These are phyloP conservation scores for Jaenimonas drosophilae DNA, from an alignment of 208 protist species.

Conservation along the genomic window DNA sequence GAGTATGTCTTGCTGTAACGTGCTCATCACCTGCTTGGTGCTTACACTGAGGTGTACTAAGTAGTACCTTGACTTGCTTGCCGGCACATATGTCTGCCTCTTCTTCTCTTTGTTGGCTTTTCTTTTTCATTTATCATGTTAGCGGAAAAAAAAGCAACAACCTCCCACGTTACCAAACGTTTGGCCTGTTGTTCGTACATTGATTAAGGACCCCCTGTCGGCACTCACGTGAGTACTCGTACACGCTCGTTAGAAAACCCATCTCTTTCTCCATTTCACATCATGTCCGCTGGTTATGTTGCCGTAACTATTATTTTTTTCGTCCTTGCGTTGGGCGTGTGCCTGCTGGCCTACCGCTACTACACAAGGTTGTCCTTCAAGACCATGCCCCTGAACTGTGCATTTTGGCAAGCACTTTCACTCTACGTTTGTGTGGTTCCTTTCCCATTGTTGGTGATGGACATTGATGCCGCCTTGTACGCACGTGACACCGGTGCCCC, in stretches of 20 bases:
- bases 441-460: constrained; percentile 82
- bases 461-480: constrained; percentile 62
- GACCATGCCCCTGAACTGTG: constrained; percentile 47
- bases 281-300: constrained; percentile 42
- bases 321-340: constrained; percentile 32
- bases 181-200: too few relatives aligned
- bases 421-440: constrained; percentile 72
- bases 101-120: background rate
- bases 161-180: too few relatives aligned
- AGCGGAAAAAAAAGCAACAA: too few relatives aligned
- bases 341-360: constrained; percentile 55
- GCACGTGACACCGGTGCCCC: constrained; percentile 9
- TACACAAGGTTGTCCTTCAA: constrained; percentile 70
- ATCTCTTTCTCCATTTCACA: too few relatives aligned
- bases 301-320: constrained; percentile 61
- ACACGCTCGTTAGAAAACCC: too few relatives aligned
- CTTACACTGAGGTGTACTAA: too few relatives aligned
- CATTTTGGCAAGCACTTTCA: constrained; percentile 63
- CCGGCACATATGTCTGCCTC: background rate
- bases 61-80: constrained; percentile 6
- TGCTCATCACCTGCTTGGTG: too few relatives aligned
- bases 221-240: background rate
- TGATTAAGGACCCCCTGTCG: too few relatives aligned
- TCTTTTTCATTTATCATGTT: background rate
- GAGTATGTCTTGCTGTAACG: too few relatives aligned